phyloP scores from a whole-genome alignment of 2,329 filamentous ascomycete species.

The Epichloe sp. region DNA sequence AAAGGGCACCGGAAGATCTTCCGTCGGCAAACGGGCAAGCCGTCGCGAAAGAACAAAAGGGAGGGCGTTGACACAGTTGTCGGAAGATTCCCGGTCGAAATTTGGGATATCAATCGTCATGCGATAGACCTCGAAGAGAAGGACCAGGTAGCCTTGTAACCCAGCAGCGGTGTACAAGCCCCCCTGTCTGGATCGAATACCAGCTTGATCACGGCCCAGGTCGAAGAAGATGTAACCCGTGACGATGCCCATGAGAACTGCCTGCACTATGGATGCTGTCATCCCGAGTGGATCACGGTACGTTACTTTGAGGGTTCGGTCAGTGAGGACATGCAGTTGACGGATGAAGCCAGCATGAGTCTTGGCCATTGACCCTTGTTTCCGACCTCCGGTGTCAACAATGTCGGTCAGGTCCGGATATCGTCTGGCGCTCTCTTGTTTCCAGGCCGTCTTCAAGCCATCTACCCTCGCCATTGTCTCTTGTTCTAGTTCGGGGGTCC shows the following conservation, averaged over 20 bases:
- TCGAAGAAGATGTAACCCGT: conserved; percentile 61
- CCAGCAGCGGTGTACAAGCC: conserved; percentile 59
- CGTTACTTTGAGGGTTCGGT: conserved; percentile 57
- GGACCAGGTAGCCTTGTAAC: conserved; percentile 62
- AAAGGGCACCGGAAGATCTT: conserved; percentile 61
- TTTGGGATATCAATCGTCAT: conserved; percentile 61
- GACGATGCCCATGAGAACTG: conserved; percentile 56
- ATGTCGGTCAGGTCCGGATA: conserved; percentile 12
- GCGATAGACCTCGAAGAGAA: conserved; percentile 65
- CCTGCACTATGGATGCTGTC: conserved; percentile 55
- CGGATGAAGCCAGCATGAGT: conserved; percentile 44
- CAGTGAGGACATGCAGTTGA: conserved; percentile 53
- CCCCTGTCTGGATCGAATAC: conserved; percentile 61
- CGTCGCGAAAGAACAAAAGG: conserved; percentile 59
- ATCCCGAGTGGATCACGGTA: conserved; percentile 68
- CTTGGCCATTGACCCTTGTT: conserved; percentile 13
- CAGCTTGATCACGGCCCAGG: conserved; percentile 50
- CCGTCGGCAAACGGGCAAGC: conserved; percentile 53
- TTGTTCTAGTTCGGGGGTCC: conserved; percentile 51
- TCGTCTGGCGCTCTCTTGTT: conserved; percentile 19
- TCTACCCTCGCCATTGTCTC: conserved; percentile 46
- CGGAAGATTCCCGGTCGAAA: conserved; percentile 63
- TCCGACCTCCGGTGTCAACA: conserved; percentile 3
- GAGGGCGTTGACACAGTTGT: conserved; percentile 56
- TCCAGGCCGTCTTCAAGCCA: conserved; percentile 49